Conservation (phyloP, 345 rosid genomes). For the Linum tenue region DNA sequence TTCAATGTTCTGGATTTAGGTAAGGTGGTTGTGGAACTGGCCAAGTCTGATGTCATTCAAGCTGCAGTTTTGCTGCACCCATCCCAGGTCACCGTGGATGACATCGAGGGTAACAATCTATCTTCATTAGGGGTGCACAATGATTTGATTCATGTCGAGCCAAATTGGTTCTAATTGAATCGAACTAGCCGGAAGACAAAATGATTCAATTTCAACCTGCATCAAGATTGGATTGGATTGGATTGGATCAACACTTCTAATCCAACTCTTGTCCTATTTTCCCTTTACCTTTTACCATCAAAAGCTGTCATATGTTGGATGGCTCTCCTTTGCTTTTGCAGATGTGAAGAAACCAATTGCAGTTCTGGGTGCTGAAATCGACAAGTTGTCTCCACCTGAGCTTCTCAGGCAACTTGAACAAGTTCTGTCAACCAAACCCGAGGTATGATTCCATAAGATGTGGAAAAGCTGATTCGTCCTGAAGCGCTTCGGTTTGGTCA, state of each 20-base stretch:
- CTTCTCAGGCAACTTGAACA: background rate
- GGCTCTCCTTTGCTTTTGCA: background rate
- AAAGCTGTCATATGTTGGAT: background rate
- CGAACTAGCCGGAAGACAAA: too few species aligned
- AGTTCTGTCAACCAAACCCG: constrained; percentile 1
- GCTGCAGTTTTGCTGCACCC: constrained; percentile 75
- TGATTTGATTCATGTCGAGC: too few species aligned
- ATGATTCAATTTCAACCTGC: too few species aligned
- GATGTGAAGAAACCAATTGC: constrained; percentile 1
- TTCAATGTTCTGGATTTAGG: constrained; percentile 26
- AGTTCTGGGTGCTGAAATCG: constrained; percentile 6
- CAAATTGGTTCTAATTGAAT: too few species aligned
- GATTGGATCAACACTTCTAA: too few species aligned
- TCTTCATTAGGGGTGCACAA: too few species aligned
- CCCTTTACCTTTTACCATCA: too few species aligned
- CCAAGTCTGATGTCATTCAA: constrained; percentile 42
- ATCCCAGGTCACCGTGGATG: constrained; percentile 54
- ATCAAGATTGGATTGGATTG: too few species aligned
- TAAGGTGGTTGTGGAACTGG: constrained; percentile 63
- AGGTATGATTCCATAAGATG: background rate
- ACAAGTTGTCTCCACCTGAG: background rate
- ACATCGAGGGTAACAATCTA: constrained; percentile 46
- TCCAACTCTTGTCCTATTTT: too few species aligned
- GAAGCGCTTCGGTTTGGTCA: background rate
- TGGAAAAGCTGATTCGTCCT: background rate